phyloP scores from a whole-genome alignment of 129 eudicot species.

The Escallonia rubra region DNA sequence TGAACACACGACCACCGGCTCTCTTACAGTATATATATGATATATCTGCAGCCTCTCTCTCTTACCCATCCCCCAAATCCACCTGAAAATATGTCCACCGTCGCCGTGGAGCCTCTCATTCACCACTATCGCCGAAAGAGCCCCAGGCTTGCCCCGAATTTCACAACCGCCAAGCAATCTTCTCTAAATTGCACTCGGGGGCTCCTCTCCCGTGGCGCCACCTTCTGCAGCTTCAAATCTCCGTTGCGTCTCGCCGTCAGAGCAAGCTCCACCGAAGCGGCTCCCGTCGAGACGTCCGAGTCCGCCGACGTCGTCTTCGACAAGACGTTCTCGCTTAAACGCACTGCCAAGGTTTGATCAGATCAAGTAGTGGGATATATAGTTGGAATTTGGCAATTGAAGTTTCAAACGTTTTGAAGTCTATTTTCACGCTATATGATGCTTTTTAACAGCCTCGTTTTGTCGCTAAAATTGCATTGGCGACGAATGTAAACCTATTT shows the following conservation, averaged over 20 bases:
- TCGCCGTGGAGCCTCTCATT: slow-evolving; percentile 41
- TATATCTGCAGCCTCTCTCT: no score
- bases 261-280: slow-evolving; percentile 38
- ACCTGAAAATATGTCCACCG: slow-evolving; percentile 33
- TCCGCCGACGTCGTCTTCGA: slow-evolving; percentile 37
- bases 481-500: background rate
- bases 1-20: no score
- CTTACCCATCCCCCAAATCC: no score
- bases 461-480: background rate
- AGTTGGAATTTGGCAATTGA: no score
- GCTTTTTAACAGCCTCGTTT: background rate
- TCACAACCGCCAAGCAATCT: slow-evolving; percentile 22
- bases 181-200: slow-evolving; percentile 23
- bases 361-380: no score
- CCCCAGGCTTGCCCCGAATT: slow-evolving; percentile 22
- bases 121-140: slow-evolving; percentile 29
- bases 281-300: slow-evolving; percentile 37
- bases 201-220: slow-evolving; percentile 30
- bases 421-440: background rate
- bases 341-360: slow-evolving; percentile 50
- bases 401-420: background rate
- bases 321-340: slow-evolving; percentile 43
- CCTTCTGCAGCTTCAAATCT: slow-evolving; percentile 18
- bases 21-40: no score
- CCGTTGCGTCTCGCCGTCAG: slow-evolving; percentile 19